Conservation (phyloP, 2,329 filamentous ascomycete species). For the Balansia obtecta region DNA sequence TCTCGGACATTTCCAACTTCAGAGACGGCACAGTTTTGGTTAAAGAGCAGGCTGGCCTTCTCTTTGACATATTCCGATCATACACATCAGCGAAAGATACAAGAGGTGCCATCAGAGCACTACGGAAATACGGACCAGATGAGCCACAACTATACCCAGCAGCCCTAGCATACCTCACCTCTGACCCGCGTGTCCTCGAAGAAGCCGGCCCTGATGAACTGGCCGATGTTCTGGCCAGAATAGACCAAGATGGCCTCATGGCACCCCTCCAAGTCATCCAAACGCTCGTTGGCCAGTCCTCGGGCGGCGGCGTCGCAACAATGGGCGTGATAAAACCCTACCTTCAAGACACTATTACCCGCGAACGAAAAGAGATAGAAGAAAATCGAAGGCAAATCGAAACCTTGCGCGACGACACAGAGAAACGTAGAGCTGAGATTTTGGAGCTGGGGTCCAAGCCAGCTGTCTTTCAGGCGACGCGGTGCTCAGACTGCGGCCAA, state of each 20-base stretch:
- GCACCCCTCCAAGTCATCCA: conserved; percentile 94
- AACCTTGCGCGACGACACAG: conserved; percentile 75
- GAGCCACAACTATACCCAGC: conserved; percentile 89
- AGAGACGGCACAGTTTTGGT: conserved; percentile 83
- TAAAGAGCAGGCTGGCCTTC: conserved; percentile 81
- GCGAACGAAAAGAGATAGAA: conserved; percentile 76
- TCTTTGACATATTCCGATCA: conserved; percentile 92
- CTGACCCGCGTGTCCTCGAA: conserved; percentile 64
- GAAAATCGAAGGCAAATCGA: conserved; percentile 68
- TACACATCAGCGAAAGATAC: conserved; percentile 92
- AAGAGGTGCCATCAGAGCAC: conserved; percentile 72
- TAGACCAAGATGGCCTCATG: conserved; percentile 85
- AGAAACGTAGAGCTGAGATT: conserved; percentile 67
- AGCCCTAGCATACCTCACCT: conserved; percentile 86
- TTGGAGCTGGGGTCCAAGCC: conserved; percentile 66
- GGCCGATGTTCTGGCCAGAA: conserved; percentile 65
- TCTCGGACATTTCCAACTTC: conserved; percentile 88
- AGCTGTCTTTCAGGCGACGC: conserved; percentile 77
- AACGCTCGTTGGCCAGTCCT: conserved; percentile 57
- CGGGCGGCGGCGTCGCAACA: conserved; percentile 56
- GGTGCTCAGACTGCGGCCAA: conserved; percentile 71
- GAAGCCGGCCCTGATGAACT: conserved; percentile 79
- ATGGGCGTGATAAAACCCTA: conserved; percentile 98
- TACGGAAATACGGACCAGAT: conserved; percentile 81
- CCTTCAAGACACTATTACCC: conserved; percentile 74